A percentile compares a stretch with the other conserved stretches of the same genome.
These are phyloP conservation scores for Yamadazyma tumulicola DNA, from an alignment of 805 yeast genomes.

Conservation along the genomic window DNA sequence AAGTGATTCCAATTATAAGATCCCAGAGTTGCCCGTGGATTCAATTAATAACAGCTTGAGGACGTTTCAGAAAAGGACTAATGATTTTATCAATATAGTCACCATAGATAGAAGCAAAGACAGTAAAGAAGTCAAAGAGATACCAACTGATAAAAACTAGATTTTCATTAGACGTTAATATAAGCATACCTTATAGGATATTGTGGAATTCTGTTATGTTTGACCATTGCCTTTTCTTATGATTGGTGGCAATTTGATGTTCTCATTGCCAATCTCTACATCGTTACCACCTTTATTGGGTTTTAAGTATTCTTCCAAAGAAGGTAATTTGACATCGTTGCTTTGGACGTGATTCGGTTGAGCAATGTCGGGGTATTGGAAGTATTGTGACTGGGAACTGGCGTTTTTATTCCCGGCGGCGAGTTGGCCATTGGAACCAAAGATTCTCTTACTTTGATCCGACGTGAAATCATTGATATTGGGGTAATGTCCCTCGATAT, in stretches of 20 bases:
- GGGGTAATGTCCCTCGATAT: too few species aligned
- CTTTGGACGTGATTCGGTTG: constrained; percentile 9
- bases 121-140: too few species aligned
- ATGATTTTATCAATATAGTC: constrained; percentile 49
- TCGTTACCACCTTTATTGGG: constrained; percentile 1
- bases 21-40: constrained; percentile 13
- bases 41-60: constrained; percentile 6
- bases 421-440: constrained; percentile 12
- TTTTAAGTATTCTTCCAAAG: constrained; percentile 13
- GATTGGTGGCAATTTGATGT: constrained; percentile 16
- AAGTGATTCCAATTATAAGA: constrained; percentile 30
- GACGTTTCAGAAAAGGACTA: constrained; percentile 19
- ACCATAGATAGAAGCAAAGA: constrained; percentile 7
- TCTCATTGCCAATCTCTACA: constrained; percentile 2
- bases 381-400: constrained; percentile 15
- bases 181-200: too few species aligned
- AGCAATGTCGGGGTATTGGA: constrained; percentile 21
- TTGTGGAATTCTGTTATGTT: constrained; percentile 25
- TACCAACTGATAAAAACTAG: too few species aligned
- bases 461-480: constrained; percentile 14
- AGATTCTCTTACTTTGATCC: constrained; percentile 18
- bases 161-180: too few species aligned
- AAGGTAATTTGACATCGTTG: constrained; percentile 13
- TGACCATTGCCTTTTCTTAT: constrained; percentile 9
- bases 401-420: constrained; percentile 4